phyloP scores from a whole-genome alignment of 495 filamentous ascomycete genomes.

The Hyphodiscus hymeniophilus region DNA sequence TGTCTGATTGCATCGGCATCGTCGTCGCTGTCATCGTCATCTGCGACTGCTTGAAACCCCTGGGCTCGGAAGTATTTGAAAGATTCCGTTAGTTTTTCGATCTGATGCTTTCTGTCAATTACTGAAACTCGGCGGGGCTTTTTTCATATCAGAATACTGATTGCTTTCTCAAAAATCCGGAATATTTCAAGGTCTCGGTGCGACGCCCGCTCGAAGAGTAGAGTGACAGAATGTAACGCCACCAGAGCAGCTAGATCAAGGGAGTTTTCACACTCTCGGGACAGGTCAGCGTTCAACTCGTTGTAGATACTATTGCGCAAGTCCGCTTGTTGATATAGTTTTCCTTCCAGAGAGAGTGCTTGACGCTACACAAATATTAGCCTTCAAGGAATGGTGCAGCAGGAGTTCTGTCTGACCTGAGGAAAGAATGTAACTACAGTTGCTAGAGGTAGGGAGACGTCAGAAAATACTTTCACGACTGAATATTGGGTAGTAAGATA shows the following conservation, averaged over 20 bases:
- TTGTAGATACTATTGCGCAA: conserved; percentile 57
- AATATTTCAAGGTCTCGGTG: conserved; percentile 40
- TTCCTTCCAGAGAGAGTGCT: conserved; percentile 40
- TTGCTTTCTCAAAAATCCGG: conserved; percentile 45
- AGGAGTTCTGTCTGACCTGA: not conserved
- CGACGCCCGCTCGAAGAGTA: conserved; percentile 36
- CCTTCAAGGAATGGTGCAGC: too few species aligned
- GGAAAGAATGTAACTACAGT: conserved; percentile 23
- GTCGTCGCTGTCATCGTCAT: not conserved
- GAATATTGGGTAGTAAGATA: too few species aligned
- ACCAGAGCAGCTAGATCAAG: conserved; percentile 44
- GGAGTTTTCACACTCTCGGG: conserved; percentile 45
- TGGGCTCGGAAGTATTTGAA: conserved; percentile 40
- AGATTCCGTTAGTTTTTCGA: conserved; percentile 40
- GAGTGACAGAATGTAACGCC: conserved; percentile 39
- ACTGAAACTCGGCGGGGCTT: too few species aligned
- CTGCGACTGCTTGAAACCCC: conserved; percentile 4
- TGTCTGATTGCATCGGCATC: conserved; percentile 26
- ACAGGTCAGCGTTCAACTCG: conserved; percentile 59
- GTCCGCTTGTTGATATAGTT: conserved; percentile 53
- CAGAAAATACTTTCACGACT: too few species aligned
- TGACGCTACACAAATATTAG: conserved; percentile 24
- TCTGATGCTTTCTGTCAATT: conserved; percentile 19
- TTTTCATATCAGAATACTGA: conserved; percentile 36
- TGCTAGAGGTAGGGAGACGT: conserved; percentile 51